Base-by-base conservation (phyloP, 2,329 filamentous ascomycete genomes). In the Sporothrix brasiliensis region DNA sequence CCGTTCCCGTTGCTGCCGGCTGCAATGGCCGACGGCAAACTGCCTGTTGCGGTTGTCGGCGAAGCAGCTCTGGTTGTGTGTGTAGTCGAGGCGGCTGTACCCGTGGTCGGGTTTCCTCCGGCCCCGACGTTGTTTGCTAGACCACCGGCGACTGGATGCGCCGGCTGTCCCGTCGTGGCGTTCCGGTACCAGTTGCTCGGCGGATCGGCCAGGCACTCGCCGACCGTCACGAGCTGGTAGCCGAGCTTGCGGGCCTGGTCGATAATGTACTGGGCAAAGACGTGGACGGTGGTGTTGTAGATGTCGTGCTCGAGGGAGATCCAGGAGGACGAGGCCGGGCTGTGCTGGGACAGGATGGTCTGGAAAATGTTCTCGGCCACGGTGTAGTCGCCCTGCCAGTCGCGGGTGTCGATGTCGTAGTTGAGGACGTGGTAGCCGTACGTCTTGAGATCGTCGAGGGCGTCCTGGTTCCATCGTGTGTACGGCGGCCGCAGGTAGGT, bases 121-220 rank as follows among this genome's bases (percentile, higher is more conserved):
- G 41, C 41, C 34, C 60, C 60, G 21, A 14, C 24, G 21, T 47
- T 63, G 39, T 19, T 24, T 3, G 9, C 41, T 1, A 10, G 34
- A 1, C 34, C 60, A n/a, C 41, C 44, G 1, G 39, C 60, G 2
- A 30, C 60, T 0, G 39, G 24, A 13, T 19, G 39, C 13, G 39
- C 78, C 67, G 75, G 65, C 67, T 73, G 75, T 1, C 78, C 79
- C 13, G 76, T 78, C 13, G 75, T 77, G 0, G 78, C 75, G 65
- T 77, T 73, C 27, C 83, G 80, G 76, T 85, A 84, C 83, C 83
- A 85, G 77, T 85, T 84, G 47, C 73, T 76, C 5, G 74, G 69
- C 11, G 80, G 79, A 73, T 84, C 83, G 11, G 78, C 80, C 49
- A 85, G 76, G 72, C 82, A 85, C 72, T 83, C 81, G 58, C 83